Percentiles rank a stretch among this genome's conserved stretches.
Conservation (phyloP, 1,284 basidiomycete species). For the Schizopora paradoxa region DNA sequence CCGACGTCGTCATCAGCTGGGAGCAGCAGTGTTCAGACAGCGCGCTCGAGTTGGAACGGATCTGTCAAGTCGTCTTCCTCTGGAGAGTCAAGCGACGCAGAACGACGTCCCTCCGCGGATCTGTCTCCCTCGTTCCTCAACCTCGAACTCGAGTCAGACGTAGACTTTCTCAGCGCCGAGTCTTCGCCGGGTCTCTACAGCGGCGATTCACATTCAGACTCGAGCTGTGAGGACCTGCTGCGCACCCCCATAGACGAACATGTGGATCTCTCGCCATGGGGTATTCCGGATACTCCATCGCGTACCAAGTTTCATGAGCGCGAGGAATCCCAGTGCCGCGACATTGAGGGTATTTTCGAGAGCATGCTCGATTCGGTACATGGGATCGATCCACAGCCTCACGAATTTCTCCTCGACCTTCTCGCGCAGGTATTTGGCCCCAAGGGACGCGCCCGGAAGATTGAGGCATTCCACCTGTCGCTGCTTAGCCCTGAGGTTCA, state of each 20-base stretch:
- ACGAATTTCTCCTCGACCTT: conserved; percentile 37
- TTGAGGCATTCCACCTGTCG: conserved; percentile 12
- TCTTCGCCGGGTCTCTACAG: conserved; percentile 9
- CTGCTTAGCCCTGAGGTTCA: conserved; percentile 9
- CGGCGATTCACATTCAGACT: conserved; percentile 14
- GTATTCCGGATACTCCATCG: not conserved
- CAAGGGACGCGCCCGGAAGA: conserved; percentile 25
- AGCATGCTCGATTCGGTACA: conserved; percentile 47
- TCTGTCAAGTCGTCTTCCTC: conserved; percentile 1
- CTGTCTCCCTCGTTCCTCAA: conserved; percentile 12
- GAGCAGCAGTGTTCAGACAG: not conserved
- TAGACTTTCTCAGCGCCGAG: conserved; percentile 6
- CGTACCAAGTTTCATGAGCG: not conserved
- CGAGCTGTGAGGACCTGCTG: conserved; percentile 10
- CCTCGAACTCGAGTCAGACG: conserved; percentile 5
- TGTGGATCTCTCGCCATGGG: not conserved
- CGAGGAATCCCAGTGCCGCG: conserved; percentile 25
- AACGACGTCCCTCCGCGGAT: conserved; percentile 5
- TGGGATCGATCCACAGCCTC: conserved; percentile 43
- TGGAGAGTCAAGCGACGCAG: no score
- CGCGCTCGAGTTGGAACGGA: conserved; percentile 10
- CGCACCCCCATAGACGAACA: conserved; percentile 3
- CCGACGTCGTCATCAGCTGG: conserved; percentile 19
- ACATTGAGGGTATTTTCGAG: conserved; percentile 47
- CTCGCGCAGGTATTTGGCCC: conserved; percentile 48